Base-by-base conservation (phyloP, 345 rosid genomes). In the Crucihimalaya himalaica region DNA sequence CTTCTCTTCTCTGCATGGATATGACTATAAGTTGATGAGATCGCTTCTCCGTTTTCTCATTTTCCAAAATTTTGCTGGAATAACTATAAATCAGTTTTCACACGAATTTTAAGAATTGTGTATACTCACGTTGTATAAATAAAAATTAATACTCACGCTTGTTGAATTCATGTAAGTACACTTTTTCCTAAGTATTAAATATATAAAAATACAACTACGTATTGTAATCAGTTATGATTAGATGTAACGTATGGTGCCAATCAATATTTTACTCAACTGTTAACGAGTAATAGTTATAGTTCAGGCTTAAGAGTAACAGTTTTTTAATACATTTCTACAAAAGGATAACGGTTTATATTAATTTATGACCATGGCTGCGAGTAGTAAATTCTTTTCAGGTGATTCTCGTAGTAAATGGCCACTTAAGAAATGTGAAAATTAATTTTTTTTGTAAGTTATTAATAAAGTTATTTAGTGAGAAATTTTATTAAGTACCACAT, bases 1-100 rank as follows among this genome's bases (percentile, higher is more conserved):
- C 1, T 8, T 48, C 5, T 63, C 47, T 15, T 46, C 56, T 19
- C 31, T 69, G 45, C 45, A 69, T 69, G 73, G 19, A 56, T 43
- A 29, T 69, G 45, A 43, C 20, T 13, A 39, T 39, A n/a, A 67
- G 62, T 53, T 67, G 62, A 67, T 67, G 32, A 37, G 51, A 67
- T 25, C 9, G 31, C 13, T 47, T 47, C 50, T 19, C 28, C 70
- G 29, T 34, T 50, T n/a, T n/a, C n/a, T n/a, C n/a, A n/a, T n/a
- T n/a, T n/a, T n/a, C n/a, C n/a, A n/a, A n/a, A n/a, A n/a, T n/a
- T n/a, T n/a, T n/a, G n/a, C n/a, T n/a, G n/a, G n/a, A n/a, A n/a
- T n/a, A n/a, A n/a, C n/a, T n/a, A n/a, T n/a, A n/a, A n/a, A n/a
- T n/a, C n/a, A n/a, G n/a, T n/a, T n/a, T n/a, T n/a, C n/a, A n/a